Conservation (phyloP, 768 basidiomycete genomes). For the Clavulina sp. region DNA sequence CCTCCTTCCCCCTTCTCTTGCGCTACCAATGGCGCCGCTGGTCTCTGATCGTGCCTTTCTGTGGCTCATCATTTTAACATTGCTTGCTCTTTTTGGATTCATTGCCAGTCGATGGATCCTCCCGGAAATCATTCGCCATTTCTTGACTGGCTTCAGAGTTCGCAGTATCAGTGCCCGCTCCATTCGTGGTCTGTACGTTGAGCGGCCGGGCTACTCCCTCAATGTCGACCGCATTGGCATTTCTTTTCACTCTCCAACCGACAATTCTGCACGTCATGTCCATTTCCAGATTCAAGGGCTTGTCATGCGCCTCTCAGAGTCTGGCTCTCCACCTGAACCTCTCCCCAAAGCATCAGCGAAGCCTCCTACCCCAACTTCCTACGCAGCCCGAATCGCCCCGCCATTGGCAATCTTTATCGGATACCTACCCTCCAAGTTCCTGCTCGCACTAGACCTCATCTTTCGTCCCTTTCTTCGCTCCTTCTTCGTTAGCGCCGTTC, state of each 20-base stretch:
- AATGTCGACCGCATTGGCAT: slow-evolving; percentile 50
- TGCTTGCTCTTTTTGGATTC: slow-evolving; percentile 1
- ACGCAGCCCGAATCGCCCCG: slow-evolving; percentile 3
- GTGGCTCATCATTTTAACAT: background rate
- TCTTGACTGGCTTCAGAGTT: slow-evolving; percentile 29
- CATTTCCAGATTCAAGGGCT: slow-evolving; percentile 7
- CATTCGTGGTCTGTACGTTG: slow-evolving; percentile 57
- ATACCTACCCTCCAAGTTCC: slow-evolving; percentile 3
- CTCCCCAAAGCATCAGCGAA: background rate
- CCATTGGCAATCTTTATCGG: slow-evolving; percentile 5
- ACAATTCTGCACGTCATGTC: slow-evolving; percentile 35
- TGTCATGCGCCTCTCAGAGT: slow-evolving; percentile 3
- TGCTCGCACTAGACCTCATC: slow-evolving; percentile 28
- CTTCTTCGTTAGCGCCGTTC: slow-evolving; percentile 33
- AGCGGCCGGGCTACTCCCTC: slow-evolving; percentile 34
- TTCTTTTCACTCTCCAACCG: slow-evolving; percentile 35
- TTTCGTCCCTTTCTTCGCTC: slow-evolving; percentile 44
- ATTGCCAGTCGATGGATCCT: slow-evolving; percentile 7
- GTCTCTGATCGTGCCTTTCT: too few species aligned
- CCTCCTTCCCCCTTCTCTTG: too few species aligned
- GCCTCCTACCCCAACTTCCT: background rate
- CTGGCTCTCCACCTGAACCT: background rate
- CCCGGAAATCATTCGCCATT: slow-evolving; percentile 4
- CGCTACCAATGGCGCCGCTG: too few species aligned
- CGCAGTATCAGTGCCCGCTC: slow-evolving; percentile 62